These are phyloP conservation scores for Plasmodium knowlesi DNA, from an alignment of 169 alveolate genomes.

Conservation along the genomic window DNA sequence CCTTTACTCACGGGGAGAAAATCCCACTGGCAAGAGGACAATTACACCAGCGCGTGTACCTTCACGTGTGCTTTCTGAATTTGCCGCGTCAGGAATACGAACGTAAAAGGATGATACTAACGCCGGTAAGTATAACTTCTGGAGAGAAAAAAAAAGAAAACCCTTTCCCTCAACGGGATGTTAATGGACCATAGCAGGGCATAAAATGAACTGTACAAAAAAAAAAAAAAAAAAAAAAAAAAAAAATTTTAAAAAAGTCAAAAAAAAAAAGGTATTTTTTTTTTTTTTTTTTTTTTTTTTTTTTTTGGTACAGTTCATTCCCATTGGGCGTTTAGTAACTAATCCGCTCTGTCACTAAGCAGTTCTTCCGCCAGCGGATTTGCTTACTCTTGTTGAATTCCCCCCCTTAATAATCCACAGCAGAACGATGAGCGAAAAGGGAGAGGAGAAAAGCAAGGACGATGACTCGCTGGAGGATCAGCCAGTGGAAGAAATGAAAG, in stretches of 20 bases:
- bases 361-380: background rate
- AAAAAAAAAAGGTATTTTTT: background rate
- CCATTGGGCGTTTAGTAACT: background rate
- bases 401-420: too few relatives aligned
- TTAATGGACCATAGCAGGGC: background rate
- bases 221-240: conserved; percentile 4
- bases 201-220: background rate
- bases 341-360: background rate
- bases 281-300: background rate
- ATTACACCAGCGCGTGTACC: background rate
- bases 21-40: background rate
- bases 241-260: background rate
- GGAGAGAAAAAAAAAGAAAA: background rate
- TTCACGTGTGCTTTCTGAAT: background rate
- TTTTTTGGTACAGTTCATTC: too few relatives aligned
- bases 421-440: background rate
- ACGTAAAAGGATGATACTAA: background rate
- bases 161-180: background rate
- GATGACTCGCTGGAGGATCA: background rate
- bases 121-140: background rate
- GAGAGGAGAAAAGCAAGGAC: background rate
- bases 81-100: background rate
- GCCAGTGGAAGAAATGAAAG: background rate
- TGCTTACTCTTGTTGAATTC: background rate
- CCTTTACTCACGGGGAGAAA: background rate